phyloP scores from a whole-genome alignment of 2,329 filamentous ascomycete species.

The Metarhizium humberi region DNA sequence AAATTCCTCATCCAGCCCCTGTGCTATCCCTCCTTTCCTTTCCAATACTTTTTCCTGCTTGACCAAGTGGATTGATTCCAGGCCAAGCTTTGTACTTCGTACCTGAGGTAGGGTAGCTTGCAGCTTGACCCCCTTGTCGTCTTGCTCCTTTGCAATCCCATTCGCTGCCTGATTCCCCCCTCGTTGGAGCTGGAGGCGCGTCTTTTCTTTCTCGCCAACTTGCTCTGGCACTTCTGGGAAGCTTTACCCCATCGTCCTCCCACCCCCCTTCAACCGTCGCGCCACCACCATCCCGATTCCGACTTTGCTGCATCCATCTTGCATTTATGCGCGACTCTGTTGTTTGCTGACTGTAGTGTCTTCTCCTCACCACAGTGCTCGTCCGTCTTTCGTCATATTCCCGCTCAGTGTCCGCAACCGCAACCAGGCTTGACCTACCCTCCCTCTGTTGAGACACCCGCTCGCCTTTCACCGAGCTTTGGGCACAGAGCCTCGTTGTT shows the following conservation, averaged over 20 bases:
- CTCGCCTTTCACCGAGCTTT: slow-evolving; percentile 11
- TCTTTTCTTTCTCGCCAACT: slow-evolving; percentile 12
- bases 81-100: not conserved
- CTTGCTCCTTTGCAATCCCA: slow-evolving; percentile 9
- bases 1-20: not conserved
- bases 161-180: slow-evolving; percentile 9
- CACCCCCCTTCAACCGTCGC: slow-evolving; percentile 10
- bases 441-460: slow-evolving; percentile 18
- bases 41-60: slow-evolving; percentile 6
- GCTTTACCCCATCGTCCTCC: slow-evolving; percentile 10
- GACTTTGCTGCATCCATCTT: slow-evolving; percentile 20
- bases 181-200: slow-evolving; percentile 10
- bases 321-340: slow-evolving; percentile 23
- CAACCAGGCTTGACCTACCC: slow-evolving; percentile 12
- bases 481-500: slow-evolving; percentile 12
- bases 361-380: slow-evolving; percentile 14
- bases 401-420: slow-evolving; percentile 13
- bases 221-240: slow-evolving; percentile 1
- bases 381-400: slow-evolving; percentile 11
- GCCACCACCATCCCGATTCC: slow-evolving; percentile 14
- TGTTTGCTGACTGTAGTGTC: slow-evolving; percentile 19
- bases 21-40: slow-evolving; percentile 6
- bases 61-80: not conserved
- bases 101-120: slow-evolving; percentile 9
- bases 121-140: slow-evolving; percentile 9